Percentiles rank a stretch among this genome's conserved stretches.
These are phyloP conservation scores for Euclidium syriacum DNA, from an alignment of 345 rosid species.

Conservation along the genomic window DNA sequence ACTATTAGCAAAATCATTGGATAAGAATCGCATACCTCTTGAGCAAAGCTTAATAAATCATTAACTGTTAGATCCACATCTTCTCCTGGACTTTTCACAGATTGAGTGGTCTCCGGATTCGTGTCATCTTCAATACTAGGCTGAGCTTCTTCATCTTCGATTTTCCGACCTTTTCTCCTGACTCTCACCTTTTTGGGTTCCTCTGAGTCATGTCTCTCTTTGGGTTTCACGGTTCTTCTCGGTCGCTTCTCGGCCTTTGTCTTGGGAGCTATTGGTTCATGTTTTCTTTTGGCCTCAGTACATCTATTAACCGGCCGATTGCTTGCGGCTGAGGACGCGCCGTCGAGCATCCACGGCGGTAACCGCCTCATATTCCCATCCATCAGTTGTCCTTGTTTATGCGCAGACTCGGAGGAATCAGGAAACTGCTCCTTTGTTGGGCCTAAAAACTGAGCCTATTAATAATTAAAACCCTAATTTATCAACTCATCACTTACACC, in stretches of 20 bases:
- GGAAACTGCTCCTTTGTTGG: not conserved
- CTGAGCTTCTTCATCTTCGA: not conserved
- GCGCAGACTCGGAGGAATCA: not conserved
- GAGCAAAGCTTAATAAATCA: conserved; percentile 28
- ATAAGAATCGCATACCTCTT: not conserved
- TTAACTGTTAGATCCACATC: conserved; percentile 21
- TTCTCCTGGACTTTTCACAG: not conserved
- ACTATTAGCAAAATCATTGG: not conserved
- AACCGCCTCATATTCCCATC: conserved; percentile 24
- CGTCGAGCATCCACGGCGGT: conserved; percentile 30
- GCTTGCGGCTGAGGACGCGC: not conserved
- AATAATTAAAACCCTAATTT: not conserved
- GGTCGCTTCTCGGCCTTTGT: conserved; percentile 10
- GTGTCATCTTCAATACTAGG: not conserved
- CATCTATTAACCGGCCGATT: not conserved
- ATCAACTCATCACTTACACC: not conserved
- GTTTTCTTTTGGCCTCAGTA: not conserved
- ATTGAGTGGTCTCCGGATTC: not conserved
- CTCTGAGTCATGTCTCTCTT: not conserved
- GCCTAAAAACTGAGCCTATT: conserved; percentile 10
- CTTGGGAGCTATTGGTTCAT: not conserved
- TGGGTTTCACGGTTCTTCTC: not conserved
- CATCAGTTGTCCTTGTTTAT: not conserved
- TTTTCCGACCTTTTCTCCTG: not conserved
- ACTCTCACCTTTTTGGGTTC: conserved; percentile 2